Base-by-base conservation (phyloP, 148 eudicot species). In the Nepenthes mirabilis region DNA sequence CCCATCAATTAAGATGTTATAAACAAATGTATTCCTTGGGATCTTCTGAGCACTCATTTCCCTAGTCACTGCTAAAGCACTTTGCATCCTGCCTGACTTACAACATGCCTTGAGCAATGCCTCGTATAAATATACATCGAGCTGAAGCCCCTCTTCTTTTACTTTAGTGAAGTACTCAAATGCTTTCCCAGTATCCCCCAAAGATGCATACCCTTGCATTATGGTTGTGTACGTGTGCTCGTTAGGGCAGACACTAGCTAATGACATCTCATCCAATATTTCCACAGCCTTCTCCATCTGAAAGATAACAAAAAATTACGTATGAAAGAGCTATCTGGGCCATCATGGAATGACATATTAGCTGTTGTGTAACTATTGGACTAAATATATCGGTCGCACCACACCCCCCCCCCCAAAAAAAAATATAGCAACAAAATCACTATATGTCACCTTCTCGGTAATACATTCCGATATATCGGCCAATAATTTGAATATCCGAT, bases 21-120 rank as follows among this genome's bases (percentile, higher is more conserved):
- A 93, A 65, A 89, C 83, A 65, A 82, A 93, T 11, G 97, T 86
- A 63, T 86, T 93, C 67, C 91, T 82, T 11, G 91, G 87, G 65
- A 93, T 77, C 47, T 80, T 80, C 65, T 76, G 84, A 69, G 83
- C 74, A 59, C 78, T 79, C 99, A 93, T 93, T 68, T 86, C 97
- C 74, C 87, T 84, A 12, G 98, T 93, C 49, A 93, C 98, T 63
- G 91, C 91, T 66, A 93, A 70, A 69, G 98, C 98, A 82, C 96
- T 88, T 75, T 89, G 99, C 97, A 93, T 93, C 70, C 96, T 84
- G 65, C 99, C 99, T 40, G 99, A 54, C 77, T 93, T 93, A 64
- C 99, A 93, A 68, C 97, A 93, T 57, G 97, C 95, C 80, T 93
- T 93, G 36, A 93, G 95, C 70, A 93, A 83, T 67, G 99, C 96